Base-by-base conservation (phyloP, 495 filamentous ascomycete genomes). In the Mycothermus thermophilus region DNA sequence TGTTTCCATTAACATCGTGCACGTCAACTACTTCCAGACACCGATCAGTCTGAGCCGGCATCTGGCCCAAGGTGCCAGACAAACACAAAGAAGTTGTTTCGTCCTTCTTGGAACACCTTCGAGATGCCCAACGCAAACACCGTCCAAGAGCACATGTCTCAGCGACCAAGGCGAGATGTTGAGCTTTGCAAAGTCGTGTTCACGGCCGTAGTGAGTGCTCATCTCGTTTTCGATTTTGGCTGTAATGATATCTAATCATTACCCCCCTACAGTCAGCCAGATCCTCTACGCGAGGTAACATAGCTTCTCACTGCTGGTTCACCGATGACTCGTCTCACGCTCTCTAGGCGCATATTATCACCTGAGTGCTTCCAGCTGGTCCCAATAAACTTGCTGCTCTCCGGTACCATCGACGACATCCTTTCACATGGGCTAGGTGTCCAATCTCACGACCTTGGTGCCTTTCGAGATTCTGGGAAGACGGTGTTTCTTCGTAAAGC, bases 251-350 rank as follows among this genome's bases (percentile, higher is more conserved):
- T 21, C 32, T 38, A 22, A 37, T 31, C 23, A 30, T 5, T 9
- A 2, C 5, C n/a, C 14, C 32, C 20, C 11, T 6, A 16, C 41
- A 47, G 26, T 46, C 32, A 53, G 50, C 20, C 47, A 53, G 26
- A 35, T 53, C 9, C 27, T 53, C 4, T 51, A 43, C 25, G 38
- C 41, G 17, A 44, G 47, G 50, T 52, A 30, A 3, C 27, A n/a
- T 15, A 20, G 8, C 6, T 15, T 20, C 9, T 10, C 4, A 3
- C 10, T n/a, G 8, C 11, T n/a, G 16, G 13, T 3, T 1, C 12
- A 4, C 26, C 5, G 6, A 19, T 27, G 22, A 10, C 1, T 14
- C 9, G 20, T 4, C 27, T 46, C 4, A 36, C 24, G 20, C 4
- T 5, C 17, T 27, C 7, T 16, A 52, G 50, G 21, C 43, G 19